Evolutionary conservation across 2,329 filamentous ascomycete genomes (phyloP), one percentile per base, ranked within the genome.

Genomic region (Ceratocystis alfenasii): DNA sequence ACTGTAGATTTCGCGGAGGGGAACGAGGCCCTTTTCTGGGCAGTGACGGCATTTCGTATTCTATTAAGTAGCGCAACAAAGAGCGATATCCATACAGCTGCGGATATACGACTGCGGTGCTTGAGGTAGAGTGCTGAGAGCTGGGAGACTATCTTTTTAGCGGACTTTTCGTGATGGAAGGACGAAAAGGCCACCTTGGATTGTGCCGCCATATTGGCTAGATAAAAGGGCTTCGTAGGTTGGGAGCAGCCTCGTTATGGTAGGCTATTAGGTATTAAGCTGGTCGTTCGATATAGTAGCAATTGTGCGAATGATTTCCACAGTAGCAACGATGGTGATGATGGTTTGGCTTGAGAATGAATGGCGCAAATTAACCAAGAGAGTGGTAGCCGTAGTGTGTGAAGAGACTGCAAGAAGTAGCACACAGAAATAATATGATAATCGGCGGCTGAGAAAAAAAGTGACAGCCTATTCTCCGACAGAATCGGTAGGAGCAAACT

Each of bases 41-140:
- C 92, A 67, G 88, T 87, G 73, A 97, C 87, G 71, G 93, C 92
- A 82, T 90, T 87, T 71, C 92, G 90, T 65, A 97, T 86, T 71
- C 94, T 90, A 75, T 95, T 92, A 68, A 87, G 80, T 68, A 96
- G 84, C 61, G 90, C 86, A 70, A 93, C 78, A 71, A 93, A 84
- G 70, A 96, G 82, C 33, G 90, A 87, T 69, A 95, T 79, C 78
- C 95, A 95, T 70, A 95, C 84, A 69, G 85, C 85, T 72, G 89
- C 87, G 25, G 90, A 93, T 75, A 96, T 91, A 70, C 84, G 84
- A 63, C 86, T 90, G 70, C 91, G 89, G 76, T 95, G 86, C 69
- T 83, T 81, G 69, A 93, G 80, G 76, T 96, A 96, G 62, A 90
- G 81, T 63, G 80, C 75, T 2, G 87, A 87, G 69, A 95, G 78